Evolutionary conservation across 768 basidiomycete species (phyloP).

Genomic region (Naganishia kalamii): DNA sequence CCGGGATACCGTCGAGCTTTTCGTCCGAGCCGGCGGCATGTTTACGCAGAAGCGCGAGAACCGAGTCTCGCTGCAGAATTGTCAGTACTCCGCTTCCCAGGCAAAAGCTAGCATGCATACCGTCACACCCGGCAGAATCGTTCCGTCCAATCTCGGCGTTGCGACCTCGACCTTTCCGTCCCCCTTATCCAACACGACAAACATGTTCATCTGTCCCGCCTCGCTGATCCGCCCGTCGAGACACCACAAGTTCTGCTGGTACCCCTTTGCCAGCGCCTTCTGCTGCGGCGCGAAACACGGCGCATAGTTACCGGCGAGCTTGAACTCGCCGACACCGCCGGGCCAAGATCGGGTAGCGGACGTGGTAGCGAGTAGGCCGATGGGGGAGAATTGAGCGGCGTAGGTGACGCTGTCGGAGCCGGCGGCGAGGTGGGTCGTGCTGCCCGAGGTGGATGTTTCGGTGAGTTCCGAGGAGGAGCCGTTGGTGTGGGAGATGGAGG

Average conservation of each 20-base stretch:
- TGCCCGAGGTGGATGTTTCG: conserved; percentile 14
- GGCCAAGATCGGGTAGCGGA: conserved; percentile 21
- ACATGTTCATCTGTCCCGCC: conserved; percentile 27
- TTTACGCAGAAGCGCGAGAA: conserved; percentile 19
- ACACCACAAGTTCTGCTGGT: conserved; percentile 34
- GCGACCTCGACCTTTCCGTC: conserved; percentile 17
- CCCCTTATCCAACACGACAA: conserved; percentile 14
- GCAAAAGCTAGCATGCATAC: not conserved
- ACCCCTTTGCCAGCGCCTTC: conserved; percentile 24
- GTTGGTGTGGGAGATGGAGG: conserved; percentile 1
- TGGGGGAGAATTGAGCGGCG: conserved; percentile 25
- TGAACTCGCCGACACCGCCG: conserved; percentile 20
- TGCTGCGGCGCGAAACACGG: conserved; percentile 29
- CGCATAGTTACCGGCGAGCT: conserved; percentile 32
- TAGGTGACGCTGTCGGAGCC: not conserved
- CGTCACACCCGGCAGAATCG: conserved; percentile 26
- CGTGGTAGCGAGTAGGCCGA: conserved; percentile 26
- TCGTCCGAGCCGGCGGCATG: conserved; percentile 1
- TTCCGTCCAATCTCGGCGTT: conserved; percentile 21
- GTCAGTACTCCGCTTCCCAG: not conserved
- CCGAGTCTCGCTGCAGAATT: conserved; percentile 22
- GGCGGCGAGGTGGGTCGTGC: not conserved
- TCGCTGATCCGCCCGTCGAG: conserved; percentile 21
- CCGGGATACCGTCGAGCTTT: not conserved
- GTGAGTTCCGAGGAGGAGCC: conserved; percentile 5